A percentile compares a stretch with the other conserved stretches of the same genome.
Conservation (phyloP, 495 filamentous ascomycete genomes). For the Aspergillus hancockii region DNA sequence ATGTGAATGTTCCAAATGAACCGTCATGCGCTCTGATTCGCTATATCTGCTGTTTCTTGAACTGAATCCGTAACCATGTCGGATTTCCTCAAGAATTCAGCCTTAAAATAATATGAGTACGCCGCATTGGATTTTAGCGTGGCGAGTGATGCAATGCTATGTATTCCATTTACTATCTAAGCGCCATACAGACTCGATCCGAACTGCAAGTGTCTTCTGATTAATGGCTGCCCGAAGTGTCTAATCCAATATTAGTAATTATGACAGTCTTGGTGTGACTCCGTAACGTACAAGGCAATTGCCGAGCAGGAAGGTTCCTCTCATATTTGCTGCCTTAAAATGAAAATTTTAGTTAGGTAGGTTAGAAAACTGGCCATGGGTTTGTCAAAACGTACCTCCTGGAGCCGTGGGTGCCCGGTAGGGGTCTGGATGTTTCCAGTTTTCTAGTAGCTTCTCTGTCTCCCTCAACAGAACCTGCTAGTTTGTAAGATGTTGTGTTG, state of each 20-base stretch:
- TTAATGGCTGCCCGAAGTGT: constrained; percentile 16
- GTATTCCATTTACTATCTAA: not conserved
- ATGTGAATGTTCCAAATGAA: not conserved
- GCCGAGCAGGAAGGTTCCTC: constrained; percentile 80
- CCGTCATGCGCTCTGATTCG: not conserved
- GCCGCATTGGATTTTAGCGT: not conserved
- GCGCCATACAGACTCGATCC: not conserved
- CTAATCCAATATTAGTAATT: constrained; percentile 6
- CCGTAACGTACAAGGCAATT: constrained; percentile 70
- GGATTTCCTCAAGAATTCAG: no score
- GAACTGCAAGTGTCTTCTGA: not conserved
- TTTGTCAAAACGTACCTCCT: constrained; percentile 66
- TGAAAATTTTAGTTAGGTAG: constrained; percentile 24
- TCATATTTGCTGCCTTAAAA: constrained; percentile 91
- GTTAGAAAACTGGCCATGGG: not conserved
- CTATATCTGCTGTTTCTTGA: not conserved
- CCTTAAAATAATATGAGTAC: no score
- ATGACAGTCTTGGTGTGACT: not conserved
- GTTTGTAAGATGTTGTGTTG: constrained; percentile 5
- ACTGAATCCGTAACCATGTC: not conserved
- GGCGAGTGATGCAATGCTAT: not conserved
- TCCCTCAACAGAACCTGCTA: constrained; percentile 75
- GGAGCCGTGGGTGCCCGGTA: constrained; percentile 86
- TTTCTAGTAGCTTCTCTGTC: constrained; percentile 83
- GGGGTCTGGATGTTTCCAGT: constrained; percentile 97